Evolutionary conservation across 176 grass and related monocot species (phyloP), one percentile per base, ranked within the genome.

Genomic region (Urochloa ruziziensis): DNA sequence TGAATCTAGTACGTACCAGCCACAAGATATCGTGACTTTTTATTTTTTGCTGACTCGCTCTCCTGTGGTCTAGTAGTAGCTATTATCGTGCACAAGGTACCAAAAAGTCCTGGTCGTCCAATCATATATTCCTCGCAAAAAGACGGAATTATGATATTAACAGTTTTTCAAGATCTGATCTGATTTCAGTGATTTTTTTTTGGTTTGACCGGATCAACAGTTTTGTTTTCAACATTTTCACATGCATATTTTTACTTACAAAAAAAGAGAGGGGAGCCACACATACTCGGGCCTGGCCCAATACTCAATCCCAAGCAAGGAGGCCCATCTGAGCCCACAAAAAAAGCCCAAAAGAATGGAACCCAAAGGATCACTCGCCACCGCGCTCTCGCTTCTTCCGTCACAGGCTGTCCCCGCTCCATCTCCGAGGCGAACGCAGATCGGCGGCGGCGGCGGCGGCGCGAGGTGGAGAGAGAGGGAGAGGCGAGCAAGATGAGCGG

Each of bases 401-500:
- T 71, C 40, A 29, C 68, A 46, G 68, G 42, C 42, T 70, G 40
- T 70, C 24, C 42, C 67, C n/a, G 40, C 25, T 44, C 37, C 42
- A 43, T 71, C 24, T 49, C 52, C 43, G 39, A 61, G 62, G 53
- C 23, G n/a, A 39, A 46, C 15, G 37, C 13, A 6, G 40, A 62
- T 60, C 64, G 75, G 18, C 35, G 46, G 64, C 43, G 79, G 70
- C 62, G 85, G 51, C 61, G 77, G 30, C 13, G 42, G n/a, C n/a
- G n/a, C 9, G 49, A 27, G 67, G 29, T 2, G 30, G 30, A 12
- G 42, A 51, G 46, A 48, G 59, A 53, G 46, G 43, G 44, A 7
- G 40, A 49, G 43, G 44, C 49, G 73, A 80, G 59, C 60, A 66
- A 42, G 86, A 97, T 93, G 92, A 94, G 88, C 88, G 83, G 83